Conservation (phyloP, 306 rosid genomes). For the Sechiopsis laciniata region DNA sequence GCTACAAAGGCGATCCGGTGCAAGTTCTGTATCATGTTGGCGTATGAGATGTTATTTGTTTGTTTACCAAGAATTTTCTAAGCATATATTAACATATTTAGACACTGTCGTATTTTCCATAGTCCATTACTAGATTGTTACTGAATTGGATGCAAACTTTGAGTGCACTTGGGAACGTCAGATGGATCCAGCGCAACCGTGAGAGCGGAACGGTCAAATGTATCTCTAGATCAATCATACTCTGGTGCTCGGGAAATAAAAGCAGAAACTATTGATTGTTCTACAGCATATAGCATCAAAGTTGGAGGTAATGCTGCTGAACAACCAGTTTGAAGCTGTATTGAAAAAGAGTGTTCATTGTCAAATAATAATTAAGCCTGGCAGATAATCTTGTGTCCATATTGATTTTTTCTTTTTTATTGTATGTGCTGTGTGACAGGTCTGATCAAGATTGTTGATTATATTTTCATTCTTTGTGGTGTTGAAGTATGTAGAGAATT, state of each 20-base stretch:
- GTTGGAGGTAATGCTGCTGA: constrained; percentile 1
- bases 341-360: not conserved
- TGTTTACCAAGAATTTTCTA: not conserved
- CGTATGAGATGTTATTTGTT: constrained; percentile 7
- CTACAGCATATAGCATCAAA: not conserved
- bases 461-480: not conserved
- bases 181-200: not conserved
- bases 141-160: not conserved
- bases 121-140: constrained; percentile 6
- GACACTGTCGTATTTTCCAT: not conserved
- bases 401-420: not conserved
- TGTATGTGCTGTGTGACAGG: not conserved
- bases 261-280: not conserved
- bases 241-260: not conserved
- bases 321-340: not conserved
- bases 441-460: not conserved
- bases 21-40: not conserved
- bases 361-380: not conserved
- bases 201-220: not conserved
- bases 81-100: not conserved
- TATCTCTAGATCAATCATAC: too few relatives aligned
- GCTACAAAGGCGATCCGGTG: not conserved
- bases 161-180: not conserved
- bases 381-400: constrained; percentile 13
- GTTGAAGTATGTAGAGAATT: not conserved